Percentiles rank a stretch among this genome's conserved stretches.
Evolutionary conservation across 73 alveolate species (phyloP).

Genomic region (Blepharisma stoltei): DNA sequence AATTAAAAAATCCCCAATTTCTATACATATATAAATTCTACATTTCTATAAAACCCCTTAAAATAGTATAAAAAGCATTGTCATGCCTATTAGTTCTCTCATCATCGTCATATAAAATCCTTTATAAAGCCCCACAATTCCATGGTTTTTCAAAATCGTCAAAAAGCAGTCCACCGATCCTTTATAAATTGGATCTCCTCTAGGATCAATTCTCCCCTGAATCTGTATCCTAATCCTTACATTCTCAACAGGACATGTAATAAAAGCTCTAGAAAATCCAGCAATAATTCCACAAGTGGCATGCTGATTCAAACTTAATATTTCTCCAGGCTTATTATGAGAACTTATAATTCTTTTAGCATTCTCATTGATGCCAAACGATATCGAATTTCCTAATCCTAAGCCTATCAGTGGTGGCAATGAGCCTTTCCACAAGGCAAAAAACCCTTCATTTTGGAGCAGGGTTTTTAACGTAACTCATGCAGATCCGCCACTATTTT

Average conservation of each 20-base stretch:
- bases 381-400: constrained; percentile 23
- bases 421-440: constrained; percentile 51
- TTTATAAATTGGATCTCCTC: constrained; percentile 1
- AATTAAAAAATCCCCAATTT: too few relatives aligned
- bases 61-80: constrained; percentile 35
- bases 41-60: constrained; percentile 21
- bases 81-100: constrained; percentile 41
- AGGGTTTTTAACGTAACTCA: constrained; percentile 28
- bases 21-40: too few relatives aligned
- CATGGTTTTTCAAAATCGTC: constrained; percentile 33
- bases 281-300: constrained; percentile 31
- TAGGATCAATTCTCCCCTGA: constrained; percentile 12
- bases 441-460: constrained; percentile 42
- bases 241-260: constrained; percentile 33
- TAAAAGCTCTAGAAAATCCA: constrained; percentile 27
- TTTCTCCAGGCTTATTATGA: constrained; percentile 36
- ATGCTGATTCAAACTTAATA: constrained; percentile 28
- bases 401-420: constrained; percentile 29
- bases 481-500: constrained; percentile 19
- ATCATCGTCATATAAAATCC: constrained; percentile 38
- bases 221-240: constrained; percentile 33
- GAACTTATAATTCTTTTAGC: constrained; percentile 24
- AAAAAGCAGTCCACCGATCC: constrained; percentile 29
- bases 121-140: constrained; percentile 44
- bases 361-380: constrained; percentile 31